Evolutionary conservation across 768 basidiomycete species (phyloP).

Genomic region (Russula brevipes): DNA sequence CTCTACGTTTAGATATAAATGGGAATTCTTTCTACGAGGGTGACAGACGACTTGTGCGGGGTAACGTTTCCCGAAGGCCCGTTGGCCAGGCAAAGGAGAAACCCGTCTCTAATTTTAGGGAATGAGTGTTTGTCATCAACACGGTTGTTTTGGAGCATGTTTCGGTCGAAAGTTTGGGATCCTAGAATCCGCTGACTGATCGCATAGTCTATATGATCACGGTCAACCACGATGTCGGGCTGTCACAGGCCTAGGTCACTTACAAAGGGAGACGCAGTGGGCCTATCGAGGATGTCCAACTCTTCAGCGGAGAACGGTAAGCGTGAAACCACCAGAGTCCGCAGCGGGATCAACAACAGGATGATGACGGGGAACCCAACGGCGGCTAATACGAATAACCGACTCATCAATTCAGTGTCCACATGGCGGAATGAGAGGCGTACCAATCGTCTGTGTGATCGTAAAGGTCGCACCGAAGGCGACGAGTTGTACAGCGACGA

Average conservation of each 20-base stretch:
- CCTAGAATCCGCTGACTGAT: constrained; percentile 22
- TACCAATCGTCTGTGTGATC: constrained; percentile 85
- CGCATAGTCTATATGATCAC: constrained; percentile 19
- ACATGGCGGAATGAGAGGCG: constrained; percentile 20
- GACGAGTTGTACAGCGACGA: constrained; percentile 66
- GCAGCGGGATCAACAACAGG: constrained; percentile 71
- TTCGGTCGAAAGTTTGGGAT: too few relatives aligned
- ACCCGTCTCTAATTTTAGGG: too few relatives aligned
- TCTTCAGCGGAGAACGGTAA: constrained; percentile 75
- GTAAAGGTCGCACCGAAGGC: constrained; percentile 88
- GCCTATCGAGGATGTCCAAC: constrained; percentile 79
- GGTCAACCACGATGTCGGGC: background rate
- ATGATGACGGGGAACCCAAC: constrained; percentile 92
- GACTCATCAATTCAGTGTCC: background rate
- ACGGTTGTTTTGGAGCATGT: too few relatives aligned
- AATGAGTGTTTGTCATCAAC: too few relatives aligned
- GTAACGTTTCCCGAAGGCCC: too few relatives aligned
- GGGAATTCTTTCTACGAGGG: too few relatives aligned
- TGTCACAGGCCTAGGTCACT: constrained; percentile 32
- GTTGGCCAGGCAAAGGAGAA: too few relatives aligned
- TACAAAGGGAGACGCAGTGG: constrained; percentile 83
- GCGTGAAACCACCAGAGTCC: constrained; percentile 64
- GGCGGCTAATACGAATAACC: constrained; percentile 47
- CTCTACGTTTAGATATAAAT: too few relatives aligned
- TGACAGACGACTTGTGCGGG: too few relatives aligned